These are phyloP conservation scores for Botrytis galanthina DNA, from an alignment of 2,329 filamentous ascomycete genomes.

Conservation along the genomic window DNA sequence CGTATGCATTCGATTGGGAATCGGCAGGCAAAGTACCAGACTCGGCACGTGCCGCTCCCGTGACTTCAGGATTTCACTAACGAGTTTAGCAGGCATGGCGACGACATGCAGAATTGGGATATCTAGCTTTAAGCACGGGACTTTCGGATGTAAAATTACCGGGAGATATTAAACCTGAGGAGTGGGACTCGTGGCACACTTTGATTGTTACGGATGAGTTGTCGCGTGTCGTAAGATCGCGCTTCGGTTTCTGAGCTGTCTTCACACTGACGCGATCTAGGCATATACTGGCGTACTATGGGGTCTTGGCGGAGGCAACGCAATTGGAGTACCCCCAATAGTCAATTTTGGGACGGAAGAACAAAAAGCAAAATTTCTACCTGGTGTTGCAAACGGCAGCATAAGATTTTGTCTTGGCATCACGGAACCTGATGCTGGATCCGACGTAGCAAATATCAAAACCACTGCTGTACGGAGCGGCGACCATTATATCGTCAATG, in stretches of 20 bases:
- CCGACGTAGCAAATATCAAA: slow-evolving; percentile 61
- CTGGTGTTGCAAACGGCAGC: slow-evolving; percentile 55
- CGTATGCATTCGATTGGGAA: slow-evolving; percentile 63
- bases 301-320: slow-evolving; percentile 57
- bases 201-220: slow-evolving; percentile 56
- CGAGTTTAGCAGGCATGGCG: slow-evolving; percentile 30
- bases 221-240: slow-evolving; percentile 43
- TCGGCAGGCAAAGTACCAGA: slow-evolving; percentile 51
- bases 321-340: slow-evolving; percentile 63
- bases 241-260: not conserved
- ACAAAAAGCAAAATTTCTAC: slow-evolving; percentile 59
- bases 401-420: slow-evolving; percentile 63
- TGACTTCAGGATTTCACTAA: slow-evolving; percentile 1
- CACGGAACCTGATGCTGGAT: slow-evolving; percentile 62
- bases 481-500: slow-evolving; percentile 59
- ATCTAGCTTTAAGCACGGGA: slow-evolving; percentile 41
- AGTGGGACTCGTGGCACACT: slow-evolving; percentile 57
- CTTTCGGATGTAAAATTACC: slow-evolving; percentile 43
- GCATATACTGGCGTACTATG: slow-evolving; percentile 57
- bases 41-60: slow-evolving; percentile 38
- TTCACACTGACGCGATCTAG: slow-evolving; percentile 15
- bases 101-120: slow-evolving; percentile 36
- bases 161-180: slow-evolving; percentile 46
- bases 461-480: slow-evolving; percentile 56
- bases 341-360: slow-evolving; percentile 59